phyloP scores from a whole-genome alignment of 78 protist genomes.

The Protostelium mycophagum region DNA sequence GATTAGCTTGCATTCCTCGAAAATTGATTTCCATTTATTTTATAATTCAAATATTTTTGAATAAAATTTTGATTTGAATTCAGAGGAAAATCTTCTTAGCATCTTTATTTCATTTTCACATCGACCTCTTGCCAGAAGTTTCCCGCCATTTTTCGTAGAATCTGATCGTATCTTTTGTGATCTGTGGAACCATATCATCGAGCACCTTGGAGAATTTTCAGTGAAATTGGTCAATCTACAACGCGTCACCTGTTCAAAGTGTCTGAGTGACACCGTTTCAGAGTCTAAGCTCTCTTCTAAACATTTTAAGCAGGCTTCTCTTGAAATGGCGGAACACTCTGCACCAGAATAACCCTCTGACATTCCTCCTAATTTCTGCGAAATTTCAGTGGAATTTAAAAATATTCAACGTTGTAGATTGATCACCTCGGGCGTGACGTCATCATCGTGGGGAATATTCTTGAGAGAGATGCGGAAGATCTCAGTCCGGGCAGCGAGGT shows the following conservation, averaged over 20 bases:
- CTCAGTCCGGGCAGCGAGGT: conserved; percentile 42
- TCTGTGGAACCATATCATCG: conserved; percentile 21
- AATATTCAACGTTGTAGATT: background rate
- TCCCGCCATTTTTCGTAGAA: conserved; percentile 41
- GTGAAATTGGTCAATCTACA: conserved; percentile 4
- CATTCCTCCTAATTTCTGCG: background rate
- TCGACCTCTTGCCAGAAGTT: conserved; percentile 1
- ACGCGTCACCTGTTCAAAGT: conserved; percentile 18
- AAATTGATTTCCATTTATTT: background rate
- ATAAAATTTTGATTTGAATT: too few relatives aligned
- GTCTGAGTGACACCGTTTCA: conserved; percentile 15
- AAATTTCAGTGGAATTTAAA: conserved; percentile 1
- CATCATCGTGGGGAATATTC: conserved; percentile 39
- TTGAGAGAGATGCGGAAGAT: conserved; percentile 49
- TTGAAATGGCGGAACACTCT: conserved; percentile 86
- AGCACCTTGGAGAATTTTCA: conserved; percentile 17
- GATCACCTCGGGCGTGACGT: conserved; percentile 30
- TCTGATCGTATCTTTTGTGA: conserved; percentile 48
- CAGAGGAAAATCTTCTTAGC: too few relatives aligned
- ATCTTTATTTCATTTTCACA: too few relatives aligned
- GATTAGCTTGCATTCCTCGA: background rate
- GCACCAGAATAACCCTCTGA: conserved; percentile 91
- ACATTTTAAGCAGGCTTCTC: conserved; percentile 83
- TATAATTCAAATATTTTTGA: conserved; percentile 31
- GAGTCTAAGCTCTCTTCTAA: conserved; percentile 50